Evolutionary conservation across 2,329 filamentous ascomycete species (phyloP), one percentile per base, ranked within the genome.

Genomic region (Fusarium circinatum): DNA sequence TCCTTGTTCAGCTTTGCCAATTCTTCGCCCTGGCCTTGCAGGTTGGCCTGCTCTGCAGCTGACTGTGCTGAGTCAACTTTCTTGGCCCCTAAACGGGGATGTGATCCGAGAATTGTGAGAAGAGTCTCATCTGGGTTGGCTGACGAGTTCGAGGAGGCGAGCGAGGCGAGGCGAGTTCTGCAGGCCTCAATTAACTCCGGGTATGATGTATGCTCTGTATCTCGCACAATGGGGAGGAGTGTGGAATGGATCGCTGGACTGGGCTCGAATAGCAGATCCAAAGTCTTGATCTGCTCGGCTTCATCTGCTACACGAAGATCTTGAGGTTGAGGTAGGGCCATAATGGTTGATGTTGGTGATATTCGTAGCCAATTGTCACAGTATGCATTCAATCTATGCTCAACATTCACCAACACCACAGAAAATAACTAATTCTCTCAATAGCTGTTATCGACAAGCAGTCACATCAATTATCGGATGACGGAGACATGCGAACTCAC

Each of bases 231-330:
- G 5, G 93, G 93, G 11, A 94, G 80, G 22, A 93, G 89, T 20
- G 96, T 86, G 18, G 88, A 86, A 81, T 96, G 94, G 3, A 98
- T 89, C 57, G 91, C 89, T 1, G 88, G 85, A 61, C 92, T 95
- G 22, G 94, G 93, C 81, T 98, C 95, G 82, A 98, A 98, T 67
- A 98, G 91, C 8, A 91, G 87, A 83, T 97, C 93, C 55, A 98
- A 89, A 56, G 91, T 85, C 9, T 82, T 79, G 42, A 85, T 86
- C 63, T 93, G 87, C 26, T 88, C 84, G 34, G 85, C 78, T 36
- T 89, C 86, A 24, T 90, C 80, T 55, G 92, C 87, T 52, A 84
- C 83, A 32, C 87, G 84, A 44, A 97, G 84, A 20, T 84, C 83
- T 51, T 85, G 80, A 76, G 92, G 85, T 34, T 86, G 80, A 18